phyloP scores from a whole-genome alignment of 257 asterid genomes.

The Primulina eburnea region DNA sequence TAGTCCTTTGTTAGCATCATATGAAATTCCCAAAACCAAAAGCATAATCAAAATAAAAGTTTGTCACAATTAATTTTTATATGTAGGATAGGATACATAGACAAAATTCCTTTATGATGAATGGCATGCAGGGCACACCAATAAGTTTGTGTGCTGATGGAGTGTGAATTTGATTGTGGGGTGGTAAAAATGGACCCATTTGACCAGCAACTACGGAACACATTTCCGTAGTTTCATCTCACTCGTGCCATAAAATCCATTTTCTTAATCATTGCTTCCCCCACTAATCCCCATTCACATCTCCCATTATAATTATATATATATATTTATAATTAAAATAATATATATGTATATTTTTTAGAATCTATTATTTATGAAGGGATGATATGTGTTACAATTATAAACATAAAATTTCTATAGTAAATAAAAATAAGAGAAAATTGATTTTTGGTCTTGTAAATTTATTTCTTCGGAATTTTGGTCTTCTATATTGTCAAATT shows the following conservation, averaged over 20 bases:
- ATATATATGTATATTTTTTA: too few species aligned
- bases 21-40: not conserved
- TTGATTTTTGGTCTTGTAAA: too few species aligned
- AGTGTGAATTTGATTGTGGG: not conserved
- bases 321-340: too few species aligned
- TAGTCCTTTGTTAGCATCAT: not conserved
- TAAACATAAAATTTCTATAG: too few species aligned
- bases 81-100: not conserved
- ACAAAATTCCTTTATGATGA: not conserved
- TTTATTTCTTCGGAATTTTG: too few species aligned
- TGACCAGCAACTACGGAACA: conserved; percentile 48
- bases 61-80: not conserved
- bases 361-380: too few species aligned
- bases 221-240: conserved; percentile 40
- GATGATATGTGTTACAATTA: too few species aligned
- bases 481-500: too few species aligned
- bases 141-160: conserved; percentile 20
- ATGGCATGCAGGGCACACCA: conserved; percentile 20
- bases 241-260: conserved; percentile 36
- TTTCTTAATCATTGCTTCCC: conserved; percentile 38
- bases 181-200: conserved; percentile 26
- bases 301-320: not conserved
- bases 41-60: too few species aligned
- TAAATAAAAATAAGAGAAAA: too few species aligned
- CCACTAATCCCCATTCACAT: conserved; percentile 37